Evolutionary conservation across 2,329 filamentous ascomycete genomes (phyloP).

Genomic region (Pseudohalonectria lignicola): DNA sequence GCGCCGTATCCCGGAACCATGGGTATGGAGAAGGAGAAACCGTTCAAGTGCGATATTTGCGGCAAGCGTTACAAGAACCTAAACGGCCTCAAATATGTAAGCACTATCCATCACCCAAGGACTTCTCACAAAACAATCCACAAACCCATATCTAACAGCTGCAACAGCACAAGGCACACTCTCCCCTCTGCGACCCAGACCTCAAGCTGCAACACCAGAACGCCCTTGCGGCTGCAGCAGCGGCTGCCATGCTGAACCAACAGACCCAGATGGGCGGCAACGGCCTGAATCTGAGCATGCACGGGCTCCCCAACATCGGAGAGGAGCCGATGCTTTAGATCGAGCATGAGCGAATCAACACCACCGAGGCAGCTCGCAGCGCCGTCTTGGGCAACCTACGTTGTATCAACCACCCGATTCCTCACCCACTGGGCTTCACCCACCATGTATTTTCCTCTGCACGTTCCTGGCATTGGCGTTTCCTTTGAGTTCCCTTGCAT

Average conservation of each 20-base stretch:
- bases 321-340: slow-evolving; percentile 28
- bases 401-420: too few relatives aligned
- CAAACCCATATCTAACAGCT: slow-evolving; percentile 22
- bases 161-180: slow-evolving; percentile 62
- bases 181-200: slow-evolving; percentile 82
- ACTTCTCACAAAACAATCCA: too few relatives aligned
- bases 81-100: slow-evolving; percentile 91
- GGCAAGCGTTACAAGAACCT: slow-evolving; percentile 99
- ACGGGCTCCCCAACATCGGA: slow-evolving; percentile 27
- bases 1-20: slow-evolving; percentile 89
- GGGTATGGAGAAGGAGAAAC: slow-evolving; percentile 99
- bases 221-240: slow-evolving; percentile 20
- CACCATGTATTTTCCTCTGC: too few relatives aligned
- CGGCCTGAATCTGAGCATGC: too few relatives aligned
- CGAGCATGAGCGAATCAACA: too few relatives aligned
- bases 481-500: too few relatives aligned
- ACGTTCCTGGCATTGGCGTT: too few relatives aligned
- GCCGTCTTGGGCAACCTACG: too few relatives aligned
- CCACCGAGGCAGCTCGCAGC: too few relatives aligned
- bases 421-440: too few relatives aligned
- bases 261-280: slow-evolving; percentile 16
- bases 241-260: slow-evolving; percentile 15
- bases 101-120: slow-evolving; percentile 15
- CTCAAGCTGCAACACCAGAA: slow-evolving; percentile 34
- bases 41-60: slow-evolving; percentile 92